Conservation (phyloP, 106 monocot species). For the Platanthera guangdongensis region DNA sequence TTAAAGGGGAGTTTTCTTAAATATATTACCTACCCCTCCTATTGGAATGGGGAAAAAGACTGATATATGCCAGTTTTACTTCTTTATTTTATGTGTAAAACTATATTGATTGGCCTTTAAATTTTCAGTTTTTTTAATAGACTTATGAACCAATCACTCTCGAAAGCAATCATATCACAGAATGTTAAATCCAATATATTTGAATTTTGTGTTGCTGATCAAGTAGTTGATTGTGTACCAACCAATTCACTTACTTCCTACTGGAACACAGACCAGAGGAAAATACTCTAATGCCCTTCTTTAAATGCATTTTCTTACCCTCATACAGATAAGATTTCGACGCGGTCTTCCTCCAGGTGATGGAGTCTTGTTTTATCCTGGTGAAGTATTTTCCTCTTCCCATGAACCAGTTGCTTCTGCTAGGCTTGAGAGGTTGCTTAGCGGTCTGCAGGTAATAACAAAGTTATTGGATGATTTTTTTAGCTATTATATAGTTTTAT, state of each 20-base stretch:
- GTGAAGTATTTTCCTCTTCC: slow-evolving; percentile 88
- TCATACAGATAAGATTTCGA: slow-evolving; percentile 79
- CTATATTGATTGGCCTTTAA: background rate
- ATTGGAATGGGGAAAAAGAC: background rate
- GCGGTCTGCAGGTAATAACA: slow-evolving; percentile 79
- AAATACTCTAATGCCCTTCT: background rate
- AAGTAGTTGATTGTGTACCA: background rate
- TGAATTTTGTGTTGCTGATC: background rate
- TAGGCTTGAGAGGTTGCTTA: slow-evolving; percentile 77
- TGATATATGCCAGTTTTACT: background rate
- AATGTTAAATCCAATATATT: background rate
- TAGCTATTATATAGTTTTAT: background rate
- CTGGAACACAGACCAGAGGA: background rate
- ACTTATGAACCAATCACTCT: background rate
- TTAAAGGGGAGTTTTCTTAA: background rate
- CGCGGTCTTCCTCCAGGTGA: slow-evolving; percentile 96
- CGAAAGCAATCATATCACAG: background rate
- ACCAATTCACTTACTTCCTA: background rate
- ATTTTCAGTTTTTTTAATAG: background rate
- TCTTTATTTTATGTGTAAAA: background rate
- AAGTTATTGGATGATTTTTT: background rate
- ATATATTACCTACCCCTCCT: background rate
- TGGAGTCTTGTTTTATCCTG: slow-evolving; percentile 95
- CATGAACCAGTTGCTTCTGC: slow-evolving; percentile 81
- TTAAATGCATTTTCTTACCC: background rate